Evolutionary conservation across 2,329 filamentous ascomycete genomes (phyloP).

Genomic region (Talaromyces sp.): DNA sequence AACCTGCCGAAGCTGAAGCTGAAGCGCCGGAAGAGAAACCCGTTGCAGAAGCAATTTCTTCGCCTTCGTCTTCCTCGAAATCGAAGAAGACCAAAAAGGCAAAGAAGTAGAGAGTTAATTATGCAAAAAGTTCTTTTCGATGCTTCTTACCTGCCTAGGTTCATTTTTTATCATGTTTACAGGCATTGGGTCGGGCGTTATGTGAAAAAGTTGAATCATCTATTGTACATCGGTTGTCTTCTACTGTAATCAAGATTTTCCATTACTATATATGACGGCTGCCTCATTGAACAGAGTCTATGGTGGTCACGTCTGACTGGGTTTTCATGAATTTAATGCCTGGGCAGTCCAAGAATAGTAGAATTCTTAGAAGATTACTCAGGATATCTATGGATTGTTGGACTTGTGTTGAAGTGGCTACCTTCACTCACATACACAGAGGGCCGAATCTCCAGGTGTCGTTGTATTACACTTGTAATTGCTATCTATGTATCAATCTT

Average conservation of each 20-base stretch:
- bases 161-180: conserved; percentile 2
- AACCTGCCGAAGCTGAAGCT: conserved; percentile 11
- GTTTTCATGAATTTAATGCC: not conserved
- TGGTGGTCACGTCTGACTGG: not conserved
- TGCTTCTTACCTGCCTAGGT: too few species aligned
- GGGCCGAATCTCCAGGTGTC: not conserved
- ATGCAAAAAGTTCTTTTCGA: not conserved
- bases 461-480: not conserved
- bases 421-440: not conserved
- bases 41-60: not conserved
- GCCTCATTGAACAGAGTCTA: not conserved
- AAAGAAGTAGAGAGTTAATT: conserved; percentile 14
- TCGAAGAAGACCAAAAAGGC: conserved; percentile 19
- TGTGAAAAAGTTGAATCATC: not conserved
- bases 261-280: not conserved
- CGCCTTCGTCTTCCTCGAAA: not conserved
- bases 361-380: too few species aligned
- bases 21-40: conserved; percentile 9
- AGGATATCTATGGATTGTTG: not conserved
- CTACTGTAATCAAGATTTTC: not conserved
- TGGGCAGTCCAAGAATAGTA: not conserved
- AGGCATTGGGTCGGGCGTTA: conserved; percentile 16
- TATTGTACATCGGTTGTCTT: not conserved
- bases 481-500: not conserved
- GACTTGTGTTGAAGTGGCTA: not conserved